Evolutionary conservation across 106 monocot genomes (phyloP).

Genomic region (Apostasia ramifera): DNA sequence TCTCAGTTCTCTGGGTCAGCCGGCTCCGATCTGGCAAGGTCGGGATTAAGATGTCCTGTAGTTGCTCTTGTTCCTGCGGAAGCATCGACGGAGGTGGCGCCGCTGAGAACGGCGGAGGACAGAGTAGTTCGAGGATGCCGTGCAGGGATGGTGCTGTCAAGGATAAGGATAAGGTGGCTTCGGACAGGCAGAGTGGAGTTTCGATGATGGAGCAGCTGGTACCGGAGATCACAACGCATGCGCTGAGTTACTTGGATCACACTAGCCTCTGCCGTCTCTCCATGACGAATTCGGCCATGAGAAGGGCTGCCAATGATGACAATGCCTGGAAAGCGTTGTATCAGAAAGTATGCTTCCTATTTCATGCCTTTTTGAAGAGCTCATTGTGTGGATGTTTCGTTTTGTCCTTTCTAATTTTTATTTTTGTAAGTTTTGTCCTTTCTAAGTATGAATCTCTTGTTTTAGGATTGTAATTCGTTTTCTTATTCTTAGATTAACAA

Average conservation of each 20-base stretch:
- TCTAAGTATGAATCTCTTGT: not conserved
- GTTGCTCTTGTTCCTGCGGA: constrained; percentile 13
- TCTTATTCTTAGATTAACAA: not conserved
- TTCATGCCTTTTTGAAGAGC: not conserved
- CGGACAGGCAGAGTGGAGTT: constrained; percentile 22
- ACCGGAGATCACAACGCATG: constrained; percentile 62
- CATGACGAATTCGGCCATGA: constrained; percentile 63
- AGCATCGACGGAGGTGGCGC: not conserved
- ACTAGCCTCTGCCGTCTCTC: constrained; percentile 53
- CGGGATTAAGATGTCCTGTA: constrained; percentile 6
- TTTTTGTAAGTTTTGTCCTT: not conserved
- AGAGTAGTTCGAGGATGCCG: constrained; percentile 2
- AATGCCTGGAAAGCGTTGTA: constrained; percentile 61
- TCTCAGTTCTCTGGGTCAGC: constrained; percentile 7
- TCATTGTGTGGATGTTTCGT: too few relatives aligned
- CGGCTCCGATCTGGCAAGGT: not conserved
- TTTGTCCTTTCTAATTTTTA: too few relatives aligned
- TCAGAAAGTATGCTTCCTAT: constrained; percentile 28
- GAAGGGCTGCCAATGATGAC: constrained; percentile 62
- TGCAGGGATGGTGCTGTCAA: constrained; percentile 3
- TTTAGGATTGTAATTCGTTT: not conserved
- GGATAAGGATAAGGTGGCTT: constrained; percentile 18
- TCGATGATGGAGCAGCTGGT: constrained; percentile 75
- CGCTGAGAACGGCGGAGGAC: constrained; percentile 1
- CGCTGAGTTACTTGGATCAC: constrained; percentile 53